Base-by-base conservation (phyloP, 495 filamentous ascomycete species). In the Penicillium verhagenii region DNA sequence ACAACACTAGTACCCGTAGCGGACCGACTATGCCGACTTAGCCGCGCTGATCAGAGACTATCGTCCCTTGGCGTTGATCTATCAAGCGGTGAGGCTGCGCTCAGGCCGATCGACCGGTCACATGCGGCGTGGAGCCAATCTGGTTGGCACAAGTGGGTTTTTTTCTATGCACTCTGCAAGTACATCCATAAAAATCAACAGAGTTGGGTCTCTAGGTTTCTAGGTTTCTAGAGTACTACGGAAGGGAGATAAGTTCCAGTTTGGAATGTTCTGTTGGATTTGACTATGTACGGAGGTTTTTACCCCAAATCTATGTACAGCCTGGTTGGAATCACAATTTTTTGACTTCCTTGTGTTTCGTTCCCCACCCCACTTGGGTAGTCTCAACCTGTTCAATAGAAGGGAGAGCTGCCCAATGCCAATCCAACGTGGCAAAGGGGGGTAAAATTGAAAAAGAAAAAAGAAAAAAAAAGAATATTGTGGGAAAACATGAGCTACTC, bases 31-130 rank as follows among this genome's bases (percentile, higher is more conserved):
- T 60, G 58, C 64, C 61, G 61, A 58, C 51, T 48, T 65, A 65
- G 56, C 62, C 65, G 64, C 58, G 61, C 38, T 38, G 61, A 64
- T 67, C 64, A 47, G 43, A 46, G 35, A 51, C 57, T 54, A 58
- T 60, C 39, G 33, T 37, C 24, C 18, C 47, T 60, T 63, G 50
- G 54, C 50, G 59, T 52, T 55, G 63, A 65, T 65, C 56, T 51
- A 51, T 63, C 47, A 53, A 63, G 63, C 63, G 64, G 64, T 66
- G 63, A 51, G 52, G 46, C 37, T 55, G 49, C 63, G 33, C 47
- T 35, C 29, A 35, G 26, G 19, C 31, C 44, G 59, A 64, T 56
- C 58, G 57, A 66, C 52, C 7, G 47, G 61, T 66, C 63, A 64
- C 63, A 66, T 64, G 63, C 49, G 40, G 37, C 18, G 39, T 45